Base-by-base conservation (phyloP, 169 alveolate species). In the Plasmodium cynomolgi region DNA sequence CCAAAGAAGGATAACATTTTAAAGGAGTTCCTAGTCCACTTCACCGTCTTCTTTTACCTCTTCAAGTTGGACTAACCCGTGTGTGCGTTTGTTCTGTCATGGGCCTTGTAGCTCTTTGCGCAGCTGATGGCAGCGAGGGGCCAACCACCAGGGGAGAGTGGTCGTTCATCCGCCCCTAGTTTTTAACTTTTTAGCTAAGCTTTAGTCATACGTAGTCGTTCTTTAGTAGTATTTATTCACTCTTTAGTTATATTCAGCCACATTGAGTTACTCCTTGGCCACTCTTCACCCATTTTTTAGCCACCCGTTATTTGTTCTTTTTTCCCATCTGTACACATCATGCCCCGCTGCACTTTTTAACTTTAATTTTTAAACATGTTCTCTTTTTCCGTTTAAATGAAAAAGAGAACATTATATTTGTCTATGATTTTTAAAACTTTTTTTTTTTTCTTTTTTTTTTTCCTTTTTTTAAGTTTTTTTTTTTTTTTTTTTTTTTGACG, bases 31-130 rank as follows among this genome's bases (percentile, higher is more conserved):
- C 11, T 91, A 58, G 54, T 17, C 17, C 92, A 91, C 33, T 44
- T 91, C 33, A 81, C 92, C 15, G 74, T 82, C 29, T 91, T 91
- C 82, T 77, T 91, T 68, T 85, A 85, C 41, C 71, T 85, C 34
- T 85, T 74, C 68, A 85, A 85, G 39, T 77, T 85, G 44, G 80
- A 75, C 17, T 68, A 58, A 20, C 26, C 44, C 6, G 17, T 7
- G 77, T 68, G 77, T 68, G 77, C n/a, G 77, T 68, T 68, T 68
- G 37, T 26, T 26, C 62, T 15, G 62, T 3, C 26, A 13, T 50
- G 62, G 20, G 26, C 5, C 3, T 2, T 50, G 62, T 26, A 15
- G 62, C 23, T 50, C 8, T 47, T 50, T 50, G 23, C 26, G 23
- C 62, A 50, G 7, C 62, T 13, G 9, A 13, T 26, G 8, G 62